Evolutionary conservation across 2,329 filamentous ascomycete genomes (phyloP).

Genomic region (Metarhizium robertsii): DNA sequence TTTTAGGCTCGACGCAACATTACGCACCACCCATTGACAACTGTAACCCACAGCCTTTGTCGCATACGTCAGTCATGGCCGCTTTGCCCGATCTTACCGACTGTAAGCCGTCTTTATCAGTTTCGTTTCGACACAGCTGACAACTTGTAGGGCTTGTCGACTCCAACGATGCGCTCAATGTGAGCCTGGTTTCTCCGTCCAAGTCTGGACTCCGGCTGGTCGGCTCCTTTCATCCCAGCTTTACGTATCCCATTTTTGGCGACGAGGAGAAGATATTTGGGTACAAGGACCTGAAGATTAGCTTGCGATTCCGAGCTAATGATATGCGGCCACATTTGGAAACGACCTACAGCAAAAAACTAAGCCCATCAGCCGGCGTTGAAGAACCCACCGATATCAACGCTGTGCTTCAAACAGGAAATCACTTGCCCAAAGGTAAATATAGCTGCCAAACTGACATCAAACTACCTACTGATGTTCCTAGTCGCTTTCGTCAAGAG

Average conservation of each 20-base stretch:
- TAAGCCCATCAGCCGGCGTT: constrained; percentile 53
- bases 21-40: not conserved
- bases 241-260: constrained; percentile 87
- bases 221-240: constrained; percentile 69
- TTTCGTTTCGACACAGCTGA: not conserved
- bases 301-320: constrained; percentile 55
- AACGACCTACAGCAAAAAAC: constrained; percentile 63
- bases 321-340: constrained; percentile 73
- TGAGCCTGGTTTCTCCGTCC: constrained; percentile 48
- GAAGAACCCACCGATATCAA: constrained; percentile 61
- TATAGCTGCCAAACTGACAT: constrained; percentile 6
- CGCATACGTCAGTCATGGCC: constrained; percentile 15
- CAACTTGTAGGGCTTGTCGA: constrained; percentile 41
- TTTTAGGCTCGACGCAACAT: not conserved
- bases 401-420: constrained; percentile 51
- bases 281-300: constrained; percentile 72
- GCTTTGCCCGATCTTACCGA: constrained; percentile 21
- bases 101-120: constrained; percentile 16
- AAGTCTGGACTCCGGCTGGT: constrained; percentile 44
- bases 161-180: constrained; percentile 52
- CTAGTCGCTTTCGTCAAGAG: constrained; percentile 58
- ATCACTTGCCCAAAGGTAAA: constrained; percentile 59
- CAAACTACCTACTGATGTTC: constrained; percentile 1
- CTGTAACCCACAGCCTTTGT: not conserved
- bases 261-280: constrained; percentile 90